Conservation (phyloP, 306 rosid species). For the Hylodesmum podocarpum region DNA sequence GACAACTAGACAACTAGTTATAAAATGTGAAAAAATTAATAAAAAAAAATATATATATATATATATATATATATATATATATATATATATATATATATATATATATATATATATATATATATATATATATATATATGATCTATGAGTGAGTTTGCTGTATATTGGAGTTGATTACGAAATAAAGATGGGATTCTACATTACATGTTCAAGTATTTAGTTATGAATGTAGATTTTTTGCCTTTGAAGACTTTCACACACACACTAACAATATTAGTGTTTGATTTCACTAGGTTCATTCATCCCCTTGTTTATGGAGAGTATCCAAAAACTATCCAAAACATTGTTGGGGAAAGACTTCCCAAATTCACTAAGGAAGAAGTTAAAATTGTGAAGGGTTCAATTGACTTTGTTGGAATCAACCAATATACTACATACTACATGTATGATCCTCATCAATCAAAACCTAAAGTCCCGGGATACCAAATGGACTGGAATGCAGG, state of each 20-base stretch:
- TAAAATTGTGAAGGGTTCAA: constrained; percentile 76
- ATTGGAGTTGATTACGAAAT: too few species aligned
- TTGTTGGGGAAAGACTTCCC: constrained; percentile 83
- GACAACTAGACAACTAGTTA: too few species aligned
- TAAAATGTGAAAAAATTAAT: too few species aligned
- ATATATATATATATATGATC: too few species aligned
- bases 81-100: too few species aligned
- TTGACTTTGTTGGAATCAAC: constrained; percentile 82
- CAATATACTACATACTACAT: constrained; percentile 79
- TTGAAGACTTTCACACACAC: not conserved
- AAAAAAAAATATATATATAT: too few species aligned
- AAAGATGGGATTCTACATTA: too few species aligned
- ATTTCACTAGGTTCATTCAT: constrained; percentile 74
- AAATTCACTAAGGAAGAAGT: constrained; percentile 80
- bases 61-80: too few species aligned
- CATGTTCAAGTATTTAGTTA: not conserved
- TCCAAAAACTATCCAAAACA: constrained; percentile 73
- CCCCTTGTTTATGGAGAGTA: constrained; percentile 91
- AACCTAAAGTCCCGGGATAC: constrained; percentile 65
- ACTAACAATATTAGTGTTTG: not conserved
- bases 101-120: too few species aligned
- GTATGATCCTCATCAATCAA: constrained; percentile 51
- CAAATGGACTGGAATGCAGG: constrained; percentile 86
- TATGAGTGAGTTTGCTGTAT: too few species aligned
- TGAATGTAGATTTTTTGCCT: not conserved